These are phyloP conservation scores for Xylaria digitata DNA, from an alignment of 2,329 filamentous ascomycete genomes.

Conservation along the genomic window DNA sequence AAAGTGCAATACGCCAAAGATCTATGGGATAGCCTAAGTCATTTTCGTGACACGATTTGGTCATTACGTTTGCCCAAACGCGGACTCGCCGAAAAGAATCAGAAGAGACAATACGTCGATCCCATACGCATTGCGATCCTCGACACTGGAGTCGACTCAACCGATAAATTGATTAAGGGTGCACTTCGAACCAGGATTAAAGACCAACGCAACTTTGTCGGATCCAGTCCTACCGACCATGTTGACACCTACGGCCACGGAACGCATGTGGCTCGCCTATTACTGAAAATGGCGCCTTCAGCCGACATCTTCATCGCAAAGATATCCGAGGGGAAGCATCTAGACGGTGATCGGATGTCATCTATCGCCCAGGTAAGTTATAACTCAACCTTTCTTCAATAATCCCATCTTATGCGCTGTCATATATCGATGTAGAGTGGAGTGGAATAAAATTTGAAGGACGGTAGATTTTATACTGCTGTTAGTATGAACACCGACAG, in stretches of 20 bases:
- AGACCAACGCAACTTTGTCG: constrained; percentile 5
- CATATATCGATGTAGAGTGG: too few relatives aligned
- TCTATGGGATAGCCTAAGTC: not conserved
- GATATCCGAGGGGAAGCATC: not conserved
- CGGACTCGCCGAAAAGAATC: not conserved
- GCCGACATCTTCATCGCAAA: constrained; percentile 21
- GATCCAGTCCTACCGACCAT: not conserved
- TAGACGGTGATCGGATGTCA: not conserved
- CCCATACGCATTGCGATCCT: constrained; percentile 12
- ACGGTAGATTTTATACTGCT: too few relatives aligned
- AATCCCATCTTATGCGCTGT: too few relatives aligned
- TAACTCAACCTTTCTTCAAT: not conserved
- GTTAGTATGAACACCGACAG: too few relatives aligned
- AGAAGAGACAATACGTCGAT: not conserved
- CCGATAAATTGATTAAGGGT: constrained; percentile 7
- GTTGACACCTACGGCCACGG: constrained; percentile 2
- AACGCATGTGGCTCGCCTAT: constrained; percentile 14
- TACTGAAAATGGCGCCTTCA: constrained; percentile 9
- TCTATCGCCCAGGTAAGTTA: constrained; percentile 3
- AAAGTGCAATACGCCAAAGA: too few relatives aligned
- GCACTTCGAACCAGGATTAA: not conserved
- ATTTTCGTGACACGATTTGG: not conserved
- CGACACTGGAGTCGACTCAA: constrained; percentile 14
- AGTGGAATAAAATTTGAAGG: too few relatives aligned
- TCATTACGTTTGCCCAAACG: not conserved